Percentiles rank a stretch among this genome's conserved stretches.
Evolutionary conservation across 177 flowering plant genomes (phyloP).

Genomic region (Vitis hybrid): DNA sequence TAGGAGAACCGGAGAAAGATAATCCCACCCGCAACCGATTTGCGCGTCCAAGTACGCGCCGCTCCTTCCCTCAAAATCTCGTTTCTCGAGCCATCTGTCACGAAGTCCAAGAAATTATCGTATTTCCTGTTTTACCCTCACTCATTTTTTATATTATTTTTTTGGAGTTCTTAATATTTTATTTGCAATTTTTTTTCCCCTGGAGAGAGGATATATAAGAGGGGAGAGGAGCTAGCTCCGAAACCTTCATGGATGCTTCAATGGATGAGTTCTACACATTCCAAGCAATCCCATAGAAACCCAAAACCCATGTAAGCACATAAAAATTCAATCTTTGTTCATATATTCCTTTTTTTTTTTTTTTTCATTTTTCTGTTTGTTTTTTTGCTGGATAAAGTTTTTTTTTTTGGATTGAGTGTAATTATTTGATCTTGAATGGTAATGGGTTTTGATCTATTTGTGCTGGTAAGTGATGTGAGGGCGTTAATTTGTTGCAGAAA

Average conservation of each 20-base stretch:
- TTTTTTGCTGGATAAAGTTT: background rate
- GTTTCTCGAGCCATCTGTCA: conserved; percentile 55
- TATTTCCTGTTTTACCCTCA: conserved; percentile 22
- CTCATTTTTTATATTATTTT: background rate
- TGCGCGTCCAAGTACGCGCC: background rate
- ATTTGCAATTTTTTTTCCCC: conserved; percentile 6
- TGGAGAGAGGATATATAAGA: conserved; percentile 1
- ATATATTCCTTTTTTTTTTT: background rate
- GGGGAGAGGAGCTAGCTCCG: conserved; percentile 19
- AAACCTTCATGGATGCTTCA: conserved; percentile 30
- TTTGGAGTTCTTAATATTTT: background rate
- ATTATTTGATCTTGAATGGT: conserved; percentile 15
- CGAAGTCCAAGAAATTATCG: conserved; percentile 33
- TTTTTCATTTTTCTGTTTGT: background rate
- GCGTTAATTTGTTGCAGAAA: conserved; percentile 14
- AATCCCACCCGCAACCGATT: too few relatives aligned
- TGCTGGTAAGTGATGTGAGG: conserved; percentile 5
- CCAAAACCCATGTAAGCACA: conserved; percentile 27
- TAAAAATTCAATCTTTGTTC: background rate
- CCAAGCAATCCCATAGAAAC: conserved; percentile 18
- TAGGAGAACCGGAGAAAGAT: too few relatives aligned
- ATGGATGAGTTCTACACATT: conserved; percentile 17
- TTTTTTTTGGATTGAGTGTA: conserved; percentile 14
- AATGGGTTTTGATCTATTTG: conserved; percentile 21
- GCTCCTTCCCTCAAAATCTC: conserved; percentile 38